Base-by-base conservation (phyloP, 306 rosid genomes). In the Chamaecrista fasciculata region DNA sequence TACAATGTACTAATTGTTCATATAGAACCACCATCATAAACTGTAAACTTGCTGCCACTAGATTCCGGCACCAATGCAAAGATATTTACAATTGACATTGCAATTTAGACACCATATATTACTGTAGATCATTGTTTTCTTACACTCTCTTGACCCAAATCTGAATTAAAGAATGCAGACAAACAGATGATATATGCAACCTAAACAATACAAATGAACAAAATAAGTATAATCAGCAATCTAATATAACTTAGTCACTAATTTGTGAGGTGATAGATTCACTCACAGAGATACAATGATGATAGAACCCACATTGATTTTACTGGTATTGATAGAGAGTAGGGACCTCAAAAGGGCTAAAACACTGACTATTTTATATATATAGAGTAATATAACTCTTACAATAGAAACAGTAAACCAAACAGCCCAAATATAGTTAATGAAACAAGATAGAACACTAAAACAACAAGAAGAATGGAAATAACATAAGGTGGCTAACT, bases 281-380 rank as follows among this genome's bases (percentile, higher is more conserved):
- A 88, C 97, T 90, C 86, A 94, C 98, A 94, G 95, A 62, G 96
- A 94, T 34, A 85, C 97, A 70, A 94, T 86, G 89, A 88, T n/a
- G n/a, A n/a, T n/a, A n/a, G n/a, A n/a, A n/a, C n/a, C n/a, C n/a
- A n/a, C n/a, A n/a, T n/a, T n/a, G n/a, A n/a, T n/a, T n/a, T n/a
- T n/a, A n/a, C n/a, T n/a, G n/a, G n/a, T n/a, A n/a, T n/a, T n/a
- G n/a, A n/a, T n/a, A n/a, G n/a, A n/a, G n/a, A n/a, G n/a, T n/a
- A n/a, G n/a, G n/a, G n/a, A n/a, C n/a, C n/a, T n/a, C n/a, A n/a
- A n/a, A n/a, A n/a, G n/a, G n/a, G n/a, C n/a, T n/a, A n/a, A n/a
- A n/a, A n/a, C n/a, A n/a, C n/a, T n/a, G n/a, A n/a, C n/a, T n/a
- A n/a, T n/a, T n/a, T n/a, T n/a, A n/a, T n/a, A n/a, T n/a, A n/a